phyloP scores from a whole-genome alignment of 306 rosid species.

The Prunus fruticosa region DNA sequence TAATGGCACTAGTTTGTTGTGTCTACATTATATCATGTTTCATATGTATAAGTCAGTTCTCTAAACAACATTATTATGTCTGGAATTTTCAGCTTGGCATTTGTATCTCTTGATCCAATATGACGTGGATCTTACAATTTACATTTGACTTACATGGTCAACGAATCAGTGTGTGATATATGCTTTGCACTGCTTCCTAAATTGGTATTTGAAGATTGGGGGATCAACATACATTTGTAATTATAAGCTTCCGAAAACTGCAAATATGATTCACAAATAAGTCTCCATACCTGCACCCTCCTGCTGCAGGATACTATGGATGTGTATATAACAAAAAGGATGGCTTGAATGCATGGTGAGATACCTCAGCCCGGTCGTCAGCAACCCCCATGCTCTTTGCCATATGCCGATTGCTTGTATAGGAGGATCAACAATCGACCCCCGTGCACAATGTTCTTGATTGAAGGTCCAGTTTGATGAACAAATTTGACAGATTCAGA shows the following conservation, averaged over 20 bases:
- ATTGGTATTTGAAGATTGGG: background rate
- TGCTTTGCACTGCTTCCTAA: background rate
- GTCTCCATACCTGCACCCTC: too few species aligned
- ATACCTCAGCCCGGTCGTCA: too few species aligned
- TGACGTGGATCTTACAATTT: too few species aligned
- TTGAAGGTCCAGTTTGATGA: conserved; percentile 45
- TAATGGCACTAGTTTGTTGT: too few species aligned
- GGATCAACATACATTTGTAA: too few species aligned
- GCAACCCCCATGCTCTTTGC: conserved; percentile 19
- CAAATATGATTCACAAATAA: too few species aligned
- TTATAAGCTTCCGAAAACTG: too few species aligned
- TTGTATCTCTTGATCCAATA: too few species aligned
- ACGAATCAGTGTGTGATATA: background rate
- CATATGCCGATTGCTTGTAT: conserved; percentile 16
- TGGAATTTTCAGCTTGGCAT: too few species aligned
- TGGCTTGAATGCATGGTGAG: background rate
- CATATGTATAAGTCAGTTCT: too few species aligned
- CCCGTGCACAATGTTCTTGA: conserved; percentile 41
- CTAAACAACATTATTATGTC: too few species aligned
- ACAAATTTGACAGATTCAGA: conserved; percentile 50
- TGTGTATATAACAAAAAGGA: background rate
- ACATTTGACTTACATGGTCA: background rate
- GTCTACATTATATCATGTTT: too few species aligned
- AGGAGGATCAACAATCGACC: conserved; percentile 16
- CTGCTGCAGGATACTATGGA: background rate